Evolutionary conservation across 73 alveolate genomes (phyloP), one percentile per base, ranked within the genome.

Genomic region (Urostyla sp.): DNA sequence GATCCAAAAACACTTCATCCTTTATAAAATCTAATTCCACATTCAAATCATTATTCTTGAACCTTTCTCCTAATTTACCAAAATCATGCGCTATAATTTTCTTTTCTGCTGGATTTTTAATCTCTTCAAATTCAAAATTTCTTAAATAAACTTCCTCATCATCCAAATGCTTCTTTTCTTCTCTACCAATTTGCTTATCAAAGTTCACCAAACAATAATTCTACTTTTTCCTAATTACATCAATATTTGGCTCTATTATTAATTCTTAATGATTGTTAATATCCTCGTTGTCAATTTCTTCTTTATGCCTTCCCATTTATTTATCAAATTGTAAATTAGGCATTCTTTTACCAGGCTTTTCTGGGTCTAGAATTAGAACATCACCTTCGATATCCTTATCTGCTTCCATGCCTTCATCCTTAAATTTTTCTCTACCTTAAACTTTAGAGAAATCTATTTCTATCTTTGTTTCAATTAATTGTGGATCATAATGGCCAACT

Each of bases 381-480:
- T 91, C 97, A 0, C 97, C 97, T 54, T 67, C 90, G 5, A 74
- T 53, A 50, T 84, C 94, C 18, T 44, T 72, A 30, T 84, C 84
- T 34, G 54, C 89, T 52, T 69, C 84, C 21, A 60, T 23, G 59
- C 83, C 54, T 40, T 83, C 72, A 23, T 63, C 79, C 21, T 43
- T 32, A 31, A 13, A 63, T 28, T 21, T 67, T 8, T 75, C 87
- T 50, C 90, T 77, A 5, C 77, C 90, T 53, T 31, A 45, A 34
- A 72, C 87, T 73, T 75, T 83, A 36, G 87, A 87, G 83, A 83
- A 87, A 58, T 79, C 91, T 66, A 27, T 44, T 34, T 49, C 80
- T 50, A 74, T 32, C 49, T 73, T 44, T 20, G 84, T 84, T 7
- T 74, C 84, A 7, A 56, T 63, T 59, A 73, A 77, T 27, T 91